Conservation (phyloP, 768 basidiomycete species). For the Jaapia argillacea region DNA sequence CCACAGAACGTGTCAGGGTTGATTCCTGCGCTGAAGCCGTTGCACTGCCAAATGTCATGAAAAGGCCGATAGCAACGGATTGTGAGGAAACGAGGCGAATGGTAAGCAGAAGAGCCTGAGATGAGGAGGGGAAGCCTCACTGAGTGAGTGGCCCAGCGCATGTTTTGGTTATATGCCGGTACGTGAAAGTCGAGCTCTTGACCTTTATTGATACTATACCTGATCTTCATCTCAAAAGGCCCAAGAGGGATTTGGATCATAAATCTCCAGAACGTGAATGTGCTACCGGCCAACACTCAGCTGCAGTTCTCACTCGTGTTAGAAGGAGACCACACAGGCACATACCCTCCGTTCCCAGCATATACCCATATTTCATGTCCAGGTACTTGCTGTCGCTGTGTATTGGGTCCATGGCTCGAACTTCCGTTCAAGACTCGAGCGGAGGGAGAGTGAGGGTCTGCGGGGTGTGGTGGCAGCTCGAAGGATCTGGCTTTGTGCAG, state of each 20-base stretch:
- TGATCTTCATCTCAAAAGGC: slow-evolving; percentile 61
- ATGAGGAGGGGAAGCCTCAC: slow-evolving; percentile 33
- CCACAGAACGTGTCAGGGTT: slow-evolving; percentile 82
- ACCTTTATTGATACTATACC: slow-evolving; percentile 77
- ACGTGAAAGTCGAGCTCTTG: slow-evolving; percentile 74
- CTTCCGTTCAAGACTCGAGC: slow-evolving; percentile 2
- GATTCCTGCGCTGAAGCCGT: slow-evolving; percentile 83
- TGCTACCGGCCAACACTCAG: slow-evolving; percentile 29
- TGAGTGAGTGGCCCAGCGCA: slow-evolving; percentile 87
- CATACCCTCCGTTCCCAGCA: slow-evolving; percentile 41
- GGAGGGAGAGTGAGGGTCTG: slow-evolving; percentile 50
- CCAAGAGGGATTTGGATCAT: slow-evolving; percentile 72
- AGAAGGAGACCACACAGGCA: not conserved
- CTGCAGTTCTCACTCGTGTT: not conserved
- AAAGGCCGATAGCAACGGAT: too few species aligned
- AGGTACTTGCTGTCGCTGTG: slow-evolving; percentile 30
- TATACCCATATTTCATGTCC: slow-evolving; percentile 75
- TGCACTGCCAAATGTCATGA: slow-evolving; percentile 41
- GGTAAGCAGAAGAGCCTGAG: too few species aligned
- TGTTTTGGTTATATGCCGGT: slow-evolving; percentile 70
- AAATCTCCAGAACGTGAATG: slow-evolving; percentile 94
- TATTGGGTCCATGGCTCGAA: slow-evolving; percentile 13
- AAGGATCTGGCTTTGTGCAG: slow-evolving; percentile 25
- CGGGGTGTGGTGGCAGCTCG: slow-evolving; percentile 64
- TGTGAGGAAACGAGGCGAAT: too few species aligned